Percentiles rank a stretch among this genome's conserved stretches.
phyloP scores from a whole-genome alignment of 768 basidiomycete species.

The Suillus brevipes region DNA sequence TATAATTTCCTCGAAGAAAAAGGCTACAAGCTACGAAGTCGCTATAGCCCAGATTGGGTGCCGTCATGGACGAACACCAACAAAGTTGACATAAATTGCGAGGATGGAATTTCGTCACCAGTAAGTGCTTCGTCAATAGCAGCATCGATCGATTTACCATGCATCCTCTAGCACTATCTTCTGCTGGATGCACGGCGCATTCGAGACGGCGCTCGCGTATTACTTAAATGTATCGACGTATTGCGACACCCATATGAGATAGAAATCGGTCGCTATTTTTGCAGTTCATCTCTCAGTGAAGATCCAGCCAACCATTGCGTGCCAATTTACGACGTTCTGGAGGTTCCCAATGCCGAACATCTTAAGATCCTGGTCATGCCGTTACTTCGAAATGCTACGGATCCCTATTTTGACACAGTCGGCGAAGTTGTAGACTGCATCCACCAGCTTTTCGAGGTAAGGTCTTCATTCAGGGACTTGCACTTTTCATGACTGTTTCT shows the following conservation, averaged over 20 bases:
- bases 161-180: not conserved
- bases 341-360: constrained; percentile 8
- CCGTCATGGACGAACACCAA: constrained; percentile 23
- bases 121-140: not conserved
- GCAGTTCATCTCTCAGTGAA: not conserved
- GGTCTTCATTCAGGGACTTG: not conserved
- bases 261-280: constrained; percentile 18
- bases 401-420: constrained; percentile 20
- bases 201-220: constrained; percentile 25
- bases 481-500: not conserved
- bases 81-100: not conserved
- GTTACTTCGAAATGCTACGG: constrained; percentile 13
- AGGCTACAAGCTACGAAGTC: constrained; percentile 19
- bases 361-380: constrained; percentile 26
- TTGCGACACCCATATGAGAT: constrained; percentile 19
- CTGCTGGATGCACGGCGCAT: constrained; percentile 27
- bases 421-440: constrained; percentile 26
- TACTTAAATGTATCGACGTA: constrained; percentile 25
- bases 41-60: constrained; percentile 20
- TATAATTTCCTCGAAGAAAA: constrained; percentile 12
- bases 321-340: constrained; percentile 21
- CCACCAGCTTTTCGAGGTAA: constrained; percentile 26
- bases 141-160: too few species aligned
- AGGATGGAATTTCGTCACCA: not conserved
- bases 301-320: constrained; percentile 23